Base-by-base conservation (phyloP, 768 basidiomycete species). In the Lentinula raphanica region DNA sequence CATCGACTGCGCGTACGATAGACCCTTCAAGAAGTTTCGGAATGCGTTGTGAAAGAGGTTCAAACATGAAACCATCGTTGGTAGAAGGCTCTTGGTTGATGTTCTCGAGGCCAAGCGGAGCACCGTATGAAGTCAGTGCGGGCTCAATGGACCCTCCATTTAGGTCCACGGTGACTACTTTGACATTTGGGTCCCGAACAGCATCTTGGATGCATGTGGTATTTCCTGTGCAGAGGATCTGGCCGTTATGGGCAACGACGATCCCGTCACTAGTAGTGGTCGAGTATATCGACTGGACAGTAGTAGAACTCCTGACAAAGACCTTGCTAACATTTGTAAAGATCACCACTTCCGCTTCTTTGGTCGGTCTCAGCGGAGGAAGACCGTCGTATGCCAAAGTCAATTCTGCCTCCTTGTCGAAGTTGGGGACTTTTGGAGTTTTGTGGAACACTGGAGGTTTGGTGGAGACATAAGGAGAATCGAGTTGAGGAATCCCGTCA, bases 401-500 rank as follows among this genome's bases (percentile, higher is more conserved):
- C 31, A 82, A 78, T 31, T 72, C 69, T 3, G 85, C 83, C 63
- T 92, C 91, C 48, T 79, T 74, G 64, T 86, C 83, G 62, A 87
- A 94, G 63, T 88, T 76, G 0, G 91, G 90, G 1, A 85, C 83
- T 40, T 69, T 72, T 0, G 90, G 88, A 5, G 69, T 50, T 6
- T 64, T 63, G 60, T 83, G 81, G 66, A 74, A 80, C 15, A 67
- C 58, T 7, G 62, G 56, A 1, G 80, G 79, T 66, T 95, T 94
- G 50, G 71, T 48, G 38, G 77, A 67, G 17, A 79, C 68, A 62
- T 76, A 67, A 2, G 85, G 78, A 2, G 71, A 65, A 29, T 73
- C 64, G 2, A 90, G 65, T 66, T 98, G 94, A 1, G 87, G 71
- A 49, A 96, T 87, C 1, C 94, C 94, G 64, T 98, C 94, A 59